Evolutionary conservation across 345 rosid genomes (phyloP).

Genomic region (Cardiospermum halicacabum): DNA sequence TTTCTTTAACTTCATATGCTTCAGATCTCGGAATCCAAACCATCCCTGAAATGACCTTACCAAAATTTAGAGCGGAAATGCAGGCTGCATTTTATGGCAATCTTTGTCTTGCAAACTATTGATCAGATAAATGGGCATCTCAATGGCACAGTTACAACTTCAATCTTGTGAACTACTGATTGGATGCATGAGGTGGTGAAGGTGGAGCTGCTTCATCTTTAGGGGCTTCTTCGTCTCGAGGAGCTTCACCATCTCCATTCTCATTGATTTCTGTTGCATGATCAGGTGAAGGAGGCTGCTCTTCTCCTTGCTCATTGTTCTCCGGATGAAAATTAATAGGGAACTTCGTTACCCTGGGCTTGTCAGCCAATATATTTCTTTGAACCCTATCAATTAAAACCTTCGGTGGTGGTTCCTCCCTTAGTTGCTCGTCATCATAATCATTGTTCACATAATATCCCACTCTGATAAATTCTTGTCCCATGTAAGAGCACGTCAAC

Average conservation of each 20-base stretch:
- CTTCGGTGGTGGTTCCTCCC: constrained; percentile 64
- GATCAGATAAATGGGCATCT: no score
- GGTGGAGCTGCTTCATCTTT: not conserved
- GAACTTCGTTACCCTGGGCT: constrained; percentile 72
- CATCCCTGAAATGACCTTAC: not conserved
- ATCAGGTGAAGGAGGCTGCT: constrained; percentile 21
- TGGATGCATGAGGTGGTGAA: constrained; percentile 5
- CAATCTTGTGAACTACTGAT: not conserved
- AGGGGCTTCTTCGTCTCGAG: no score
- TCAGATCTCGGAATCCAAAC: not conserved
- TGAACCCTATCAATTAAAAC: constrained; percentile 59
- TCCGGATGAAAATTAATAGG: constrained; percentile 70
- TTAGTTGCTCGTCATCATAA: constrained; percentile 60
- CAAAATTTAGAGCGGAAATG: not conserved
- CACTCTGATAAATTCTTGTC: constrained; percentile 81
- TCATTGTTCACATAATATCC: constrained; percentile 89
- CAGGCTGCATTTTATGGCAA: not conserved
- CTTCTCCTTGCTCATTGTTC: constrained; percentile 31
- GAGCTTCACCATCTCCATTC: constrained; percentile 4
- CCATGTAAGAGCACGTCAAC: constrained; percentile 80
- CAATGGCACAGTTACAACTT: no score
- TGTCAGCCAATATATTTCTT: constrained; percentile 61
- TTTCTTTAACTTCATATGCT: not conserved
- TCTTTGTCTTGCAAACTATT: not conserved
- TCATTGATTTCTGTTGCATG: not conserved